phyloP scores from a whole-genome alignment of 345 rosid species.

The Garcia nutans region DNA sequence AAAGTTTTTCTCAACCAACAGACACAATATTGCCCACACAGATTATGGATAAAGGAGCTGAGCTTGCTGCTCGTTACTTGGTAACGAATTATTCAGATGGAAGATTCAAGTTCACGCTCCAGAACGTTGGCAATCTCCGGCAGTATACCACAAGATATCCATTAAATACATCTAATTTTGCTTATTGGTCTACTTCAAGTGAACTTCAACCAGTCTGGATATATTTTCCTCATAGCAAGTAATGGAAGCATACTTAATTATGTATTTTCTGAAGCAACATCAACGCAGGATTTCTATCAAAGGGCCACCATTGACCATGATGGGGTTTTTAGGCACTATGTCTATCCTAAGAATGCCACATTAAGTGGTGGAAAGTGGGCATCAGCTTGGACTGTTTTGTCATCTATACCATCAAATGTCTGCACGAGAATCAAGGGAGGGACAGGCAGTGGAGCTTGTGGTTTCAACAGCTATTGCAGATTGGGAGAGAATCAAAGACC shows the following conservation, averaged over 20 bases:
- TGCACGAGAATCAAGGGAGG: conserved; percentile 19
- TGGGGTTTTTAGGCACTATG: conserved; percentile 55
- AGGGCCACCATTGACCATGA: conserved; percentile 54
- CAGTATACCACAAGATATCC: conserved; percentile 28
- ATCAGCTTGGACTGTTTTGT: conserved; percentile 29
- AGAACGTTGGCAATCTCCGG: conserved; percentile 35
- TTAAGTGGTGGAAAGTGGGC: conserved; percentile 23
- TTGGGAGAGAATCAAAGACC: conserved; percentile 38
- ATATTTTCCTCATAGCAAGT: conserved; percentile 30
- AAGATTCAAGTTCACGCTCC: conserved; percentile 32
- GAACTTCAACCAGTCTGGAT: conserved; percentile 50
- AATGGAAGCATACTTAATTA: conserved; percentile 21
- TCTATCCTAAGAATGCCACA: conserved; percentile 39
- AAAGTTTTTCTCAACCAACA: conserved; percentile 48
- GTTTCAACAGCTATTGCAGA: conserved; percentile 51
- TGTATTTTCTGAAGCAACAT: conserved; percentile 3
- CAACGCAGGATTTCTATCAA: conserved; percentile 32
- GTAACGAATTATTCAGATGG: conserved; percentile 24
- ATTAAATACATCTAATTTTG: neutral
- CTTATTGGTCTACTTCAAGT: conserved; percentile 40
- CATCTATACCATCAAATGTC: conserved; percentile 38
- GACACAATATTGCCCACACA: conserved; percentile 58
- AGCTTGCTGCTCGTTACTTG: conserved; percentile 28
- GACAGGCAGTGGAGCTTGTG: conserved; percentile 50
- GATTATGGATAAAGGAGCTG: conserved; percentile 16